phyloP scores from a whole-genome alignment of 1,284 basidiomycete species.

The Coniophora puteana region DNA sequence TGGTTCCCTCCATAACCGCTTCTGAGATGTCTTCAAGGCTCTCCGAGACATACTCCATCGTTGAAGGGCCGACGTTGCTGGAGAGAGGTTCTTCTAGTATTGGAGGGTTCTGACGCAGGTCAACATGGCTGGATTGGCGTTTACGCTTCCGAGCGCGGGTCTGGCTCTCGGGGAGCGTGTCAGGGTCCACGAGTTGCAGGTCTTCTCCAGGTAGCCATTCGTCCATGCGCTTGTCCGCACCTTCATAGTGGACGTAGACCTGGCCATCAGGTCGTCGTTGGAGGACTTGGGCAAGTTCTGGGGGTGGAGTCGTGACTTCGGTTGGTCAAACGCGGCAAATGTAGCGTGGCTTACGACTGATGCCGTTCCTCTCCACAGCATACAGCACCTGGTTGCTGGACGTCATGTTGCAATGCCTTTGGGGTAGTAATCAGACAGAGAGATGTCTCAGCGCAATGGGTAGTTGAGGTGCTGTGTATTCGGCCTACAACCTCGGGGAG shows the following conservation, averaged over 20 bases:
- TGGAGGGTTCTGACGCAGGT: slow-evolving; percentile 15
- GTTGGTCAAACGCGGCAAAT: not conserved
- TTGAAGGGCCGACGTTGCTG: not conserved
- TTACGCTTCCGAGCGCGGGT: slow-evolving; percentile 27
- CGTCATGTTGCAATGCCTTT: too few relatives aligned
- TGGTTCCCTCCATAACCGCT: slow-evolving; percentile 1
- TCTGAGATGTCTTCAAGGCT: slow-evolving; percentile 1
- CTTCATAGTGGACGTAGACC: slow-evolving; percentile 66
- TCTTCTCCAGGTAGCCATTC: slow-evolving; percentile 60
- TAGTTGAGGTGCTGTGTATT: too few relatives aligned
- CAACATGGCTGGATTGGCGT: slow-evolving; percentile 22
- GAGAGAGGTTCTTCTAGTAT: slow-evolving; percentile 7
- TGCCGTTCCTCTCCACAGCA: slow-evolving; percentile 40
- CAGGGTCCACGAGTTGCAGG: slow-evolving; percentile 25
- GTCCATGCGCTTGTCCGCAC: slow-evolving; percentile 72
- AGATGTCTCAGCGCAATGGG: too few relatives aligned
- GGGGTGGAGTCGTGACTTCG: not conserved
- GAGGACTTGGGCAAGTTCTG: slow-evolving; percentile 35
- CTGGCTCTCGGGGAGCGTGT: slow-evolving; percentile 15
- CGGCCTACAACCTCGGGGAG: too few relatives aligned
- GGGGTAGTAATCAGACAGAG: too few relatives aligned
- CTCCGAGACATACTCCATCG: not conserved
- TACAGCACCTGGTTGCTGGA: too few relatives aligned
- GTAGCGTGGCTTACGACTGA: slow-evolving; percentile 40
- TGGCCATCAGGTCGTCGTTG: slow-evolving; percentile 45